Base-by-base conservation (phyloP, 1,284 basidiomycete genomes). In the Cutaneotrichosporon spelunceum region DNA sequence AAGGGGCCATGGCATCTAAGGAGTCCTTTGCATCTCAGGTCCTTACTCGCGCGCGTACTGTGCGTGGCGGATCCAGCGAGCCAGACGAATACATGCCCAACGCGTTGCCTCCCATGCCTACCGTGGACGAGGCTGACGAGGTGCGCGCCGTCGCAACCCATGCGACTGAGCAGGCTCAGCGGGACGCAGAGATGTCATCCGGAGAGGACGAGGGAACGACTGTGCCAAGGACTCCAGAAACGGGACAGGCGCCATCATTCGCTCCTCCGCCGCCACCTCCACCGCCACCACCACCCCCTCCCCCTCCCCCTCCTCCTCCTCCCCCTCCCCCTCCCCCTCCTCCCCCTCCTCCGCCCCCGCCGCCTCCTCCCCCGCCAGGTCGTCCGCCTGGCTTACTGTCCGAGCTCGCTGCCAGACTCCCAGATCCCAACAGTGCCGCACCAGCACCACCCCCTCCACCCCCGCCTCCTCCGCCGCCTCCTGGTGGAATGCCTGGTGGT, bases 381-480 rank as follows among this genome's bases (percentile, higher is more conserved):
- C 66, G 66, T 16, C 68, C 62, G 14, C 70, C 67, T 14, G 67
- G 65, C 4, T 66, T 71, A 6, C 68, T 78, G 66, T 52, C 66
- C 36, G 34, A 53, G 55, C 62, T 50, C 33, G 60, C 33, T 50
- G 48, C 23, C 45, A 57, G 64, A 49, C 63, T 59, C 39, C 57
- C 49, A 16, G 16, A 52, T 9, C 48, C 57, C 24, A 16, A 14
- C 47, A 19, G 34, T 33, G 8, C 24, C 4, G 56, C 21, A 5
- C 52, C 67, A 13, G 62, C 68, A 1, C 68, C 65, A 7, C 64
- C 66, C 0, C 66, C 68, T 2, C 67, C 65, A 13, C 72, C 68
- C 0, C 78, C 79, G 0, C 80, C 79, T 1, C 76, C 79, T 1
- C 76, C 79, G 0, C 81, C 82, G 0, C 79, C 82, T 29, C 64